Percentiles rank a stretch among this genome's conserved stretches.
These are phyloP conservation scores for Tulasnella sp. DNA, from an alignment of 768 basidiomycete genomes.

Conservation along the genomic window DNA sequence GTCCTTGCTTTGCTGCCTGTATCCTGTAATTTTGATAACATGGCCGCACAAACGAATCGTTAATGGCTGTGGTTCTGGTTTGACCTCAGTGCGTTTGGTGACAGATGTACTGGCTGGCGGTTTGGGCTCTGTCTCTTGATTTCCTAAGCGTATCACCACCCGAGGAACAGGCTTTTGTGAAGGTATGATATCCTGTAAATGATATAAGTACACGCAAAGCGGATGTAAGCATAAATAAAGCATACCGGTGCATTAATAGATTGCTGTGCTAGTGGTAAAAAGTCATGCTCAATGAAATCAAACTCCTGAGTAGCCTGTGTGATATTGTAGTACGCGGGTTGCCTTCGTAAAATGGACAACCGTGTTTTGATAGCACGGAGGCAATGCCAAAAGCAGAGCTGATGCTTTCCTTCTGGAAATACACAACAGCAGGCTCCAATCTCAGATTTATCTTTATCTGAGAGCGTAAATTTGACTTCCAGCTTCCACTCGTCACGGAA, in stretches of 20 bases:
- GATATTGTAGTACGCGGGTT: constrained; percentile 24
- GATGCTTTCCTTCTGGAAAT: constrained; percentile 28
- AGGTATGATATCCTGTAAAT: no score
- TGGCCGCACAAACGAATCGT: no score
- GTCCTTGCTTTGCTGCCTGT: no score
- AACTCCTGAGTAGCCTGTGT: constrained; percentile 22
- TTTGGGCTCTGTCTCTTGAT: no score
- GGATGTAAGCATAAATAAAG: no score
- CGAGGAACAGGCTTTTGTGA: no score
- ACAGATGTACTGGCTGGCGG: no score
- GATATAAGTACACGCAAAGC: no score
- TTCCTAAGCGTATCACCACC: no score
- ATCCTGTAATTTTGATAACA: no score
- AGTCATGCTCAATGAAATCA: constrained; percentile 21
- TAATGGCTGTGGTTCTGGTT: no score
- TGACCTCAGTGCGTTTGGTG: no score
- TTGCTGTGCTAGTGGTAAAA: constrained; percentile 23
- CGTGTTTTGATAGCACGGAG: constrained; percentile 25
- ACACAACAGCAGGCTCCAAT: constrained; percentile 24
- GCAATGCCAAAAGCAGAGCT: constrained; percentile 31
- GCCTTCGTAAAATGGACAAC: constrained; percentile 21
- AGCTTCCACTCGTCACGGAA: constrained; percentile 22
- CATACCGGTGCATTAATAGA: background rate
- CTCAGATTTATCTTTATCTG: constrained; percentile 28
- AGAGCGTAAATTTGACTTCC: constrained; percentile 21